Conservation (phyloP, 2,329 filamentous ascomycete genomes). For the Epichloe scottii region DNA sequence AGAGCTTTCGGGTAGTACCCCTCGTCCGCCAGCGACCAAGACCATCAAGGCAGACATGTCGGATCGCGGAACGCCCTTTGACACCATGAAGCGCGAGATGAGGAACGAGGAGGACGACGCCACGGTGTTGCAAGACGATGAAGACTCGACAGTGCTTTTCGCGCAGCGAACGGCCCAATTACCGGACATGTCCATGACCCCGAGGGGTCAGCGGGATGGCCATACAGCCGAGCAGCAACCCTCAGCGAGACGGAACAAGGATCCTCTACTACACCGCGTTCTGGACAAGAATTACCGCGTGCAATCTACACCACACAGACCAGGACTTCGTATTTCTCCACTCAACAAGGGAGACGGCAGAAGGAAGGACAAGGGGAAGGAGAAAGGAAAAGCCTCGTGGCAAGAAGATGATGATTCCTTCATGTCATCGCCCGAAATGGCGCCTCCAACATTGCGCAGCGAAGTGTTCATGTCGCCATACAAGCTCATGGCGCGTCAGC, state of each 20-base stretch:
- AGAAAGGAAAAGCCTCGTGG: slow-evolving; percentile 30
- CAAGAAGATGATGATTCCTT: slow-evolving; percentile 41
- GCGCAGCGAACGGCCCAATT: slow-evolving; percentile 41
- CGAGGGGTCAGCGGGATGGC: slow-evolving; percentile 27
- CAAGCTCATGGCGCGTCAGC: slow-evolving; percentile 30
- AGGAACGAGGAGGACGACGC: slow-evolving; percentile 30
- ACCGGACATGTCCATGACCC: slow-evolving; percentile 52
- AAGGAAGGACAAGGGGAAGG: slow-evolving; percentile 10
- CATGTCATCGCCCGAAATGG: slow-evolving; percentile 63
- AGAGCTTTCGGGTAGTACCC: slow-evolving; percentile 55
- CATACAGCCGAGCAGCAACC: slow-evolving; percentile 18
- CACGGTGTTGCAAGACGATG: slow-evolving; percentile 23
- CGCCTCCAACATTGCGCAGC: slow-evolving; percentile 69
- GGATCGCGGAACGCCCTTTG: slow-evolving; percentile 64
- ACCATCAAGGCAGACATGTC: slow-evolving; percentile 43
- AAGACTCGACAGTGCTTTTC: slow-evolving; percentile 37
- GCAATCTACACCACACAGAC: slow-evolving; percentile 75
- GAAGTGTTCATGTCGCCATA: slow-evolving; percentile 75
- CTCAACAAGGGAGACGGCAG: slow-evolving; percentile 20
- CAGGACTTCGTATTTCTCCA: slow-evolving; percentile 30
- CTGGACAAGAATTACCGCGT: slow-evolving; percentile 92
- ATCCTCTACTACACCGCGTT: slow-evolving; percentile 80
- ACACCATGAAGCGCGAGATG: slow-evolving; percentile 57
- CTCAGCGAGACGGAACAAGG: slow-evolving; percentile 33
- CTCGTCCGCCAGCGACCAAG: slow-evolving; percentile 41